A percentile compares a stretch with the other conserved stretches of the same genome.
phyloP scores from a whole-genome alignment of 768 basidiomycete genomes.

The Phaeolepiota aurea region DNA sequence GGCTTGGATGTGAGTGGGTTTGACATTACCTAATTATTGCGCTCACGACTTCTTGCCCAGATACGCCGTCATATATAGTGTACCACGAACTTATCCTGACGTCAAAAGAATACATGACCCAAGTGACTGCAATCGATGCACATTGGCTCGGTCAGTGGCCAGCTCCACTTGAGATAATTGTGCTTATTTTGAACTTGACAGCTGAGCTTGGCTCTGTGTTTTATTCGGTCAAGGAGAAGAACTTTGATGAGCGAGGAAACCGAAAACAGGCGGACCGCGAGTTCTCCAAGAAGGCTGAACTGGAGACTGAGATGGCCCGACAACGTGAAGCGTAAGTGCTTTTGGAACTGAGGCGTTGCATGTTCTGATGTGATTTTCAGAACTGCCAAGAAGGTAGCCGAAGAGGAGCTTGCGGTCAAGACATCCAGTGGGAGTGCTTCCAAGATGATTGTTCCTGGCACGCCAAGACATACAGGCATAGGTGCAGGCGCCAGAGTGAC shows the following conservation, averaged over 20 bases:
- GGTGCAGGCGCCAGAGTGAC: constrained; percentile 54
- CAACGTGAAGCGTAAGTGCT: constrained; percentile 65
- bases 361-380: constrained; percentile 22
- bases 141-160: constrained; percentile 82
- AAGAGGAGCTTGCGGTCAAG: constrained; percentile 51
- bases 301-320: constrained; percentile 86
- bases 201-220: constrained; percentile 94
- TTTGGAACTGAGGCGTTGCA: constrained; percentile 3
- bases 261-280: constrained; percentile 77
- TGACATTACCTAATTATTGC: constrained; percentile 1
- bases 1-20: constrained; percentile 83
- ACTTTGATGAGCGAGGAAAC: constrained; percentile 84
- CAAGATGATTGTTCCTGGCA: constrained; percentile 73
- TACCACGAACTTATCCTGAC: constrained; percentile 96
- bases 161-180: background rate
- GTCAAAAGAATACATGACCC: constrained; percentile 97
- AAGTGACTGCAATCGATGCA: constrained; percentile 95
- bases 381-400: constrained; percentile 50
- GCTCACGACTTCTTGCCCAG: constrained; percentile 27
- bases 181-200: constrained; percentile 17
- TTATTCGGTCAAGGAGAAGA: constrained; percentile 97
- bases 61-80: constrained; percentile 92
- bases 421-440: constrained; percentile 42
- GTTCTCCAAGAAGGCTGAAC: constrained; percentile 84
- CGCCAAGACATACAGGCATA: constrained; percentile 64